Base-by-base conservation (phyloP, 140 eudicot species). In the Oenanthe javanica region DNA sequence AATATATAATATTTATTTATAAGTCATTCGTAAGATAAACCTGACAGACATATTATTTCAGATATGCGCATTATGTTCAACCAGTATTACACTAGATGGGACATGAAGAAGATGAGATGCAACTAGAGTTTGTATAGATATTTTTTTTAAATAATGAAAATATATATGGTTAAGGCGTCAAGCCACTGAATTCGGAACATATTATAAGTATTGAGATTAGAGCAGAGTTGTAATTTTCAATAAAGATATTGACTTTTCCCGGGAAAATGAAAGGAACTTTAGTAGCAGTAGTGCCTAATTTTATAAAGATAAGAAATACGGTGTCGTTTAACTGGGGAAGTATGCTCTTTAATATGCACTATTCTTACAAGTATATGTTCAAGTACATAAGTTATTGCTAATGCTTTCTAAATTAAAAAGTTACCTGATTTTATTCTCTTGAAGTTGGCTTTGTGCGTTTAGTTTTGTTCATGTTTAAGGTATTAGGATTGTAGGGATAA, bases 391-490 rank as follows among this genome's bases (percentile, higher is more conserved):
- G 52, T 51, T 52, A 54, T 14, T 16, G 15, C 1, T 38, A 50
- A 31, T 12, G 67, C 67, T 36, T 76, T 50, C 10, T 21, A 11
- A 27, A 31, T 7, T 0, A 42, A 0, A 71, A 70, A 7, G 75
- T 69, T 27, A 4, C 1, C n/a, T 69, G 45, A 69, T 36, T 69
- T 15, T 69, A 31, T 69, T 69, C 75, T 69, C 46, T 27, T 3
- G 36, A 11, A 18, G 31, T 21, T 7, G 38, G 40, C 38, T 63
- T 2, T 63, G 40, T 63, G 71, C 48, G 1, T 36, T 70, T 40
- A n/a, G 21, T 70, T 38, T 47, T 38, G 75, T 70, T 70, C 3
- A 70, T 38, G 75, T 70, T 70, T 36, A 72, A 72, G 25, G 76
- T 72, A 38, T 38, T 72, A 42, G 4, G 49, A 42, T 6, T 12